Evolutionary conservation across 768 basidiomycete genomes (phyloP).

Genomic region (Psilocybe azurescens): DNA sequence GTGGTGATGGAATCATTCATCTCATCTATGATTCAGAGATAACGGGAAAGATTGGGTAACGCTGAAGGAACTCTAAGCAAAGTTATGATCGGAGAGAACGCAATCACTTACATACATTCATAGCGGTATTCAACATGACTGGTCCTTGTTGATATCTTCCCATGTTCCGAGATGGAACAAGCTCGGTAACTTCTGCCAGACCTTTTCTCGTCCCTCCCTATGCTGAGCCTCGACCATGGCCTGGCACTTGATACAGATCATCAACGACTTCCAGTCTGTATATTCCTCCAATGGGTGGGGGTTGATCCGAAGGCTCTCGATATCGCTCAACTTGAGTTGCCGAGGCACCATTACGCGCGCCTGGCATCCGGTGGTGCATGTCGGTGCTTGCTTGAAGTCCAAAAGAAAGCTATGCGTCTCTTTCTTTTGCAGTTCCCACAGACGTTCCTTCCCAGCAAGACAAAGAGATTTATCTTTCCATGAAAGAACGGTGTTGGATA

Average conservation of each 20-base stretch:
- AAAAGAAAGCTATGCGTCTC: constrained; percentile 42
- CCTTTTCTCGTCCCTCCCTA: constrained; percentile 37
- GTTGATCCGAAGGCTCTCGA: constrained; percentile 37
- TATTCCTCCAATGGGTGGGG: constrained; percentile 46
- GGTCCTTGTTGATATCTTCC: constrained; percentile 41
- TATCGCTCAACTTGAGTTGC: constrained; percentile 30
- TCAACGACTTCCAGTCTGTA: constrained; percentile 36
- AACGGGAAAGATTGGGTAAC: too few species aligned
- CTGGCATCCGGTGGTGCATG: constrained; percentile 34
- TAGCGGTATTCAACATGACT: constrained; percentile 29
- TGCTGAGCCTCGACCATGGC: constrained; percentile 35
- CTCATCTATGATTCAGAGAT: too few species aligned
- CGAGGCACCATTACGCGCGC: constrained; percentile 24
- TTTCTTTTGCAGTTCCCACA: constrained; percentile 46
- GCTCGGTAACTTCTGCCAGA: constrained; percentile 41
- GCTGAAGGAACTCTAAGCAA: too few species aligned
- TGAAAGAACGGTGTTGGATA: constrained; percentile 39
- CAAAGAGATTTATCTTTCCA: constrained; percentile 49
- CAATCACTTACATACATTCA: background rate
- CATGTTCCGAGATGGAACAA: constrained; percentile 44
- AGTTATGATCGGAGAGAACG: too few species aligned
- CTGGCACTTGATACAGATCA: constrained; percentile 38
- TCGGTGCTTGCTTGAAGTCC: constrained; percentile 36
- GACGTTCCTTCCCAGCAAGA: constrained; percentile 41
- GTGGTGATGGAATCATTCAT: too few species aligned